phyloP scores from a whole-genome alignment of 179 eudicot species.

The Actinidia chinensis region DNA sequence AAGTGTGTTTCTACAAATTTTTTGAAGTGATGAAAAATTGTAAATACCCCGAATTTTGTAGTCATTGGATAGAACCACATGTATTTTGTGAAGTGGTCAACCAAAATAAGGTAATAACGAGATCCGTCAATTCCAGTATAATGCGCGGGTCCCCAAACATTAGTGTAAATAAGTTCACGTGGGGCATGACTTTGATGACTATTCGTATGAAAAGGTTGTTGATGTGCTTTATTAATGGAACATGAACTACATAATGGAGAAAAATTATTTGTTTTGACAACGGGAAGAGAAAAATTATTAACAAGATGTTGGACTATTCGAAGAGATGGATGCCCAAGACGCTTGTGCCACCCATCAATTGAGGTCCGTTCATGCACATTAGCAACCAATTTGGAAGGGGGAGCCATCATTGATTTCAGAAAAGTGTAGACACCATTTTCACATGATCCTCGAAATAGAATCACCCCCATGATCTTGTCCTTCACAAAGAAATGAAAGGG shows the following conservation, averaged over 20 bases:
- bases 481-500: no score
- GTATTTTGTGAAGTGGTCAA: no score
- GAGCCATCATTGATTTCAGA: background rate
- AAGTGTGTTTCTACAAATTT: background rate
- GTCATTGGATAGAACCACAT: background rate
- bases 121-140: no score
- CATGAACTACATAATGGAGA: background rate
- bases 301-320: background rate
- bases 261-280: background rate
- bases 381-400: no score
- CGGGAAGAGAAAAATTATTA: background rate
- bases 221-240: background rate
- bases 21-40: background rate
- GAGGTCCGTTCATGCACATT: no score
- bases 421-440: conserved; percentile 2
- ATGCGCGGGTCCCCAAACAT: no score
- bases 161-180: background rate
- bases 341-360: background rate
- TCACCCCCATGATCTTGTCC: no score
- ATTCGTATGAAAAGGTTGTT: background rate
- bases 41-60: background rate
- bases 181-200: background rate
- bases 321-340: conserved; percentile 5
- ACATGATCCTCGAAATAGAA: background rate
- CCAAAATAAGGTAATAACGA: no score